Evolutionary conservation across 176 grass and related monocot genomes (phyloP), one percentile per base, ranked within the genome.

Genomic region (Tillandsia leiboldiana): DNA sequence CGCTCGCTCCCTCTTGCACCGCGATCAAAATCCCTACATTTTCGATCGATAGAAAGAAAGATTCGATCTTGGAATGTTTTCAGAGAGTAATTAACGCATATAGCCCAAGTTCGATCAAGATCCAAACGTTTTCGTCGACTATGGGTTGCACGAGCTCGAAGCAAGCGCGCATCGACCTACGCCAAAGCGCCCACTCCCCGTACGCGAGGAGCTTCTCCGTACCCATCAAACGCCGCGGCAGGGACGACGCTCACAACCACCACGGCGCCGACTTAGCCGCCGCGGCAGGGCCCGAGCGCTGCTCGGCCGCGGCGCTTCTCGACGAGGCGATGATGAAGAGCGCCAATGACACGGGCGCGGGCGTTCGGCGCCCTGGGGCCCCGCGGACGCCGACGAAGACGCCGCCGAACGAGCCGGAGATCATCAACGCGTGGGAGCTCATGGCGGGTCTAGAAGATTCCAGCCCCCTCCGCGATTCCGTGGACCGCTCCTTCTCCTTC

Each of bases 371-470:
- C 63, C 51, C 82, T 13, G 68, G 83, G 74, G 42, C 73, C 10
- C 51, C 78, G 1, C 73, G 70, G 11, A 83, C 86, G n/a, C 94
- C 82, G 10, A 78, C 74, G 75, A 82, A 86, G 77, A 80, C 95
- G 2, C 84, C 82, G 10, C 63, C 51, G 8, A 70, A 73, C 48
- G 90, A 94, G 53, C 90, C 87, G 1, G 90, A 99, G 80, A 75
- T 90, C 59, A 99, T 99, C 69, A 94, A 94, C 49, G 89, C 91
- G 23, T 99, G 87, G 95, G 95, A 99, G 74, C 90, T 99, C 82
- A 99, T 99, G 95, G 90, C 83, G 62, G 90, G 95, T 12, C 87
- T 99, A 24, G 95, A 90, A 3, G 94, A 93, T 79, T 50, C 68
- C 18, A 78, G 84, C 12, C 81, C 75, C 11, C 70, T 85, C 10